Evolutionary conservation across 169 alveolate species (phyloP).

Genomic region (Theileria equi): DNA sequence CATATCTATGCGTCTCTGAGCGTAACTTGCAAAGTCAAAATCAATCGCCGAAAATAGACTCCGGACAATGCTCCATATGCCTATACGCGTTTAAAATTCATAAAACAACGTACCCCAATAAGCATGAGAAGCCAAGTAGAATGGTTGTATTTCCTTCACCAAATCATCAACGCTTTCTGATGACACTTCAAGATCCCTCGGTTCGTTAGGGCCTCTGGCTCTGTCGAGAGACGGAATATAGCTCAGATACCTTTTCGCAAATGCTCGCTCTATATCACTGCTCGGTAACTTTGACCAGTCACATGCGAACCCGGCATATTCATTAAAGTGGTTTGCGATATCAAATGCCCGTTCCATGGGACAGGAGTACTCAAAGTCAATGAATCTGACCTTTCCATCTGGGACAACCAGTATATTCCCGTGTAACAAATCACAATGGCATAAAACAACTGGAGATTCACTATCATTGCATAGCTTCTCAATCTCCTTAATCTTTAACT

Average conservation of each 20-base stretch:
- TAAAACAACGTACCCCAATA: slow-evolving; percentile 60
- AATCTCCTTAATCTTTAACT: slow-evolving; percentile 46
- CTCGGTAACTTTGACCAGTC: slow-evolving; percentile 62
- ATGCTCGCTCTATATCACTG: slow-evolving; percentile 54
- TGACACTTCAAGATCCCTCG: not conserved
- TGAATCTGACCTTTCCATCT: slow-evolving; percentile 40
- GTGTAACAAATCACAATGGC: slow-evolving; percentile 70
- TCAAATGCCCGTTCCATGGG: slow-evolving; percentile 77
- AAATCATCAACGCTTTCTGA: slow-evolving; percentile 27
- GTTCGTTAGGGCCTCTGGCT: not conserved
- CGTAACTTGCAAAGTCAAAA: slow-evolving; percentile 65
- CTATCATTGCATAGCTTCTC: slow-evolving; percentile 53
- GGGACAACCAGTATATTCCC: slow-evolving; percentile 62
- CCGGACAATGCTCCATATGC: slow-evolving; percentile 70
- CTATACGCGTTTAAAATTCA: not conserved
- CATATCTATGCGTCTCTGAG: slow-evolving; percentile 36
- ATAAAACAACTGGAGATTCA: slow-evolving; percentile 72
- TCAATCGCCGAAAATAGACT: slow-evolving; percentile 62
- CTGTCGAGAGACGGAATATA: slow-evolving; percentile 8
- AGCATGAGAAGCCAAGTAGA: slow-evolving; percentile 65
- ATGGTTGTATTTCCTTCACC: slow-evolving; percentile 69
- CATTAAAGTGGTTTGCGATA: slow-evolving; percentile 76
- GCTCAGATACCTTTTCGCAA: slow-evolving; percentile 45
- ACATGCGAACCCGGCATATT: slow-evolving; percentile 62
- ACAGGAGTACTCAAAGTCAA: slow-evolving; percentile 75